Conservation (phyloP, 495 filamentous ascomycete species). For the Aspergillus mulundensis region DNA sequence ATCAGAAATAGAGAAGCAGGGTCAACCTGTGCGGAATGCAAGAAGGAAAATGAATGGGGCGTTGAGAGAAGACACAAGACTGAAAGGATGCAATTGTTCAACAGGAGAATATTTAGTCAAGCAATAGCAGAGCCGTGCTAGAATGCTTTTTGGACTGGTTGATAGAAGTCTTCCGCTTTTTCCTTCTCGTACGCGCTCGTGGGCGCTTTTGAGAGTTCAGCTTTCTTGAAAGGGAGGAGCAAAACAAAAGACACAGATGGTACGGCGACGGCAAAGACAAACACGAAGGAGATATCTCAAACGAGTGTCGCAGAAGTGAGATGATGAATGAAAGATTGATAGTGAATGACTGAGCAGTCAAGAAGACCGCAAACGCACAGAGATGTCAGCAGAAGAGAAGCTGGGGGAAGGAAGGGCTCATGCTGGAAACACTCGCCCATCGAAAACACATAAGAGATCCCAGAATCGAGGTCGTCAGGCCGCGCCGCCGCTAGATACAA, state of each 20-base stretch:
- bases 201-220: neutral
- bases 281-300: neutral
- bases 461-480: slow-evolving; percentile 1
- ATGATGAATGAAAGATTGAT: neutral
- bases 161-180: neutral
- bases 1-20: slow-evolving; percentile 17
- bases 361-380: neutral
- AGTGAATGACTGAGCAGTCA: slow-evolving; percentile 3
- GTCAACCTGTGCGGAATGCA: slow-evolving; percentile 25
- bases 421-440: neutral
- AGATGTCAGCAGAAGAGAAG: neutral
- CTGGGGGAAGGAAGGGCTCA: neutral
- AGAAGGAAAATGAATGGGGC: neutral
- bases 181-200: neutral
- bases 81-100: neutral
- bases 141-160: neutral
- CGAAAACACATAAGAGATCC: neutral
- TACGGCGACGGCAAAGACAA: neutral
- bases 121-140: neutral
- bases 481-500: neutral
- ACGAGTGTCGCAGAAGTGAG: neutral
- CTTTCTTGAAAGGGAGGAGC: neutral
- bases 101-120: neutral
- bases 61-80: neutral
- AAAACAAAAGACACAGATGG: neutral